phyloP scores from a whole-genome alignment of 768 basidiomycete genomes.

The Plicaturopsis crispa region DNA sequence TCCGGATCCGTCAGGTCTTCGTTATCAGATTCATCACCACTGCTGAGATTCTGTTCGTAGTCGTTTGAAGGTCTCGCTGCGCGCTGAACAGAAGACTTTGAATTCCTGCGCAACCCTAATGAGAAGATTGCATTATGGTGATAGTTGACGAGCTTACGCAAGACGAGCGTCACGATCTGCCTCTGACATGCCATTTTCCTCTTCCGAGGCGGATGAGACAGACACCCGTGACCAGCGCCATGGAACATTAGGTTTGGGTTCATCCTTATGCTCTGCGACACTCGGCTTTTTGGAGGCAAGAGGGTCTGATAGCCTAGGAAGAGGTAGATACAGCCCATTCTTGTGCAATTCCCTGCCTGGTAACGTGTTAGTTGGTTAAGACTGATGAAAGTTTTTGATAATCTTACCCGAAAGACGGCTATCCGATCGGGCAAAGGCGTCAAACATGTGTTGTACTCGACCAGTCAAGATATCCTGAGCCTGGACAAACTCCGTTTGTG shows the following conservation, averaged over 20 bases:
- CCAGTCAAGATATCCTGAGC: conserved; percentile 66
- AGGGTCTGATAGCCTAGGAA: conserved; percentile 20
- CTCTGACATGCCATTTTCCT: conserved; percentile 54
- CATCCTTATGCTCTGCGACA: too few relatives aligned
- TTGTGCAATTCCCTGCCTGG: conserved; percentile 20
- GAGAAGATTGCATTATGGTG: conserved; percentile 1
- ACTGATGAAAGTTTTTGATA: background rate
- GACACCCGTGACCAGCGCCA: conserved; percentile 15
- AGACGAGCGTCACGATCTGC: conserved; percentile 65
- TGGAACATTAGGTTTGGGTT: background rate
- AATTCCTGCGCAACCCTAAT: too few relatives aligned
- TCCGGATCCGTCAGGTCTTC: conserved; percentile 53
- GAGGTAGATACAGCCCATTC: conserved; percentile 46
- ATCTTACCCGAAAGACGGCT: background rate
- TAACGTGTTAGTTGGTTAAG: background rate
- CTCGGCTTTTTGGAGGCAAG: conserved; percentile 11
- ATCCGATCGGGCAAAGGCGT: conserved; percentile 11
- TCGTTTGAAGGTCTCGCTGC: conserved; percentile 14
- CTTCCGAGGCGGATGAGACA: conserved; percentile 56
- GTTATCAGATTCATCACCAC: conserved; percentile 76
- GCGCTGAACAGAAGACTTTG: too few relatives aligned
- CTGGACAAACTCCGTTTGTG: conserved; percentile 60
- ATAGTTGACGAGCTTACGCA: conserved; percentile 37
- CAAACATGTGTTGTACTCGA: conserved; percentile 50
- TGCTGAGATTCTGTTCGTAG: conserved; percentile 46